Percentiles rank a stretch among this genome's conserved stretches.
Conservation (phyloP, 2,329 filamentous ascomycete genomes). For the Dryadomyces quercus-mongolicae region DNA sequence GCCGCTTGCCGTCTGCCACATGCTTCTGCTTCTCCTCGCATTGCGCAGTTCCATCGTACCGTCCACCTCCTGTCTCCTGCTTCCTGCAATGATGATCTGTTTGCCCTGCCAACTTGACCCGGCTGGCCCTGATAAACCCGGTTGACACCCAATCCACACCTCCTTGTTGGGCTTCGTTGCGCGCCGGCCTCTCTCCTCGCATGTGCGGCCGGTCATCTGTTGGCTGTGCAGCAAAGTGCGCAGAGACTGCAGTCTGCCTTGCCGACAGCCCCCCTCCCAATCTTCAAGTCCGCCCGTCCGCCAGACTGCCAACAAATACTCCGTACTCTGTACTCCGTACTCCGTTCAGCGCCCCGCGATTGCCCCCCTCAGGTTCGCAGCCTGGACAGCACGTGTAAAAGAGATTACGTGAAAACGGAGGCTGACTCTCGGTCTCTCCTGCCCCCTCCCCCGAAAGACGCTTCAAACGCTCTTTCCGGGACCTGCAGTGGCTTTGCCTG, state of each 20-base stretch:
- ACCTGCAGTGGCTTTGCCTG: neutral
- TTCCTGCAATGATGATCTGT: neutral
- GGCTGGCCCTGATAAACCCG: neutral
- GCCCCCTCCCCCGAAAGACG: neutral
- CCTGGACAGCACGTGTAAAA: no score
- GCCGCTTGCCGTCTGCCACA: neutral
- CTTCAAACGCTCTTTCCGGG: neutral
- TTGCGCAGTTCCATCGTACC: neutral
- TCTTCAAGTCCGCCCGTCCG: no score
- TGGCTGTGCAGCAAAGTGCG: neutral
- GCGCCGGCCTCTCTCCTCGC: neutral
- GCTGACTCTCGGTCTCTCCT: no score
- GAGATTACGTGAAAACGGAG: neutral
- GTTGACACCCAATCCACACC: constrained; percentile 1
- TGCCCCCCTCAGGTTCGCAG: no score
- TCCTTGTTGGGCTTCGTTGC: neutral
- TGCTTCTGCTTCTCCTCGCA: neutral
- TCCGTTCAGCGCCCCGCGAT: no score
- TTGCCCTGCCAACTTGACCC: neutral
- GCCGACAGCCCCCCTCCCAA: no score
- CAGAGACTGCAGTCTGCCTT: no score
- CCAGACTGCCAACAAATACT: no score
- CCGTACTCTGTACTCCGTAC: no score
- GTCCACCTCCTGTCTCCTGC: neutral
- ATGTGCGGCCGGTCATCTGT: neutral